A percentile compares a stretch with the other conserved stretches of the same genome.
These are phyloP conservation scores for Trypanosoma cruzi DNA, from an alignment of 208 protist species.

Conservation along the genomic window DNA sequence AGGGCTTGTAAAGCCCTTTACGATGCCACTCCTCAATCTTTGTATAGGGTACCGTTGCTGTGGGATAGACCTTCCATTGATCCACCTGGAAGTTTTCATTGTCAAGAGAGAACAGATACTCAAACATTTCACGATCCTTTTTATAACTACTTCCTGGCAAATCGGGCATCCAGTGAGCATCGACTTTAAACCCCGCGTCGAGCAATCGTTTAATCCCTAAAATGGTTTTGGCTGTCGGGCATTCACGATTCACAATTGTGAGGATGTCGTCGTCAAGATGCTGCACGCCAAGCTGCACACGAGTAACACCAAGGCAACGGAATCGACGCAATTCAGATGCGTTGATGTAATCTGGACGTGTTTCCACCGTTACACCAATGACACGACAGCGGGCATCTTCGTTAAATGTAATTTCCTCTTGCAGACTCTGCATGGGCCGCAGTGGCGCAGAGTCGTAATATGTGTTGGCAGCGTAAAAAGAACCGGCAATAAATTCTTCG, in stretches of 20 bases:
- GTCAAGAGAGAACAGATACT: slow-evolving; percentile 75
- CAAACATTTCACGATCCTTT: slow-evolving; percentile 95
- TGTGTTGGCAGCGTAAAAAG: slow-evolving; percentile 94
- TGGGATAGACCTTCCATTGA: slow-evolving; percentile 99
- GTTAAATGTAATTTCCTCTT: slow-evolving; percentile 89
- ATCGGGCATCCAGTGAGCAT: slow-evolving; percentile 99
- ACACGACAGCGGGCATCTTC: slow-evolving; percentile 96
- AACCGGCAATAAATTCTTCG: slow-evolving; percentile 87
- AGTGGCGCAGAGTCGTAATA: slow-evolving; percentile 72
- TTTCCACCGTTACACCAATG: slow-evolving; percentile 99
- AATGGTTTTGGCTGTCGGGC: slow-evolving; percentile 95
- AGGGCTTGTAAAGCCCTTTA: slow-evolving; percentile 95
- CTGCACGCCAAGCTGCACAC: slow-evolving; percentile 99
- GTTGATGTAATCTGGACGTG: slow-evolving; percentile 98
- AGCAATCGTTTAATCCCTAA: slow-evolving; percentile 94
- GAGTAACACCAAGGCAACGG: slow-evolving; percentile 93
- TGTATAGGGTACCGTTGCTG: slow-evolving; percentile 99
- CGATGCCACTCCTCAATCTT: slow-evolving; percentile 97
- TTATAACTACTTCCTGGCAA: slow-evolving; percentile 97
- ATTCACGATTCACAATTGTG: slow-evolving; percentile 95
- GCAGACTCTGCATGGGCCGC: slow-evolving; percentile 58
- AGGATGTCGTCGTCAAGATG: slow-evolving; percentile 98
- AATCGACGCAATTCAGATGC: slow-evolving; percentile 91
- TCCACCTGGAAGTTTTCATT: slow-evolving; percentile 97
- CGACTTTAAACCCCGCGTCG: slow-evolving; percentile 99